A percentile compares a stretch with the other conserved stretches of the same genome.
phyloP scores from a whole-genome alignment of 2,329 filamentous ascomycete genomes.

The Plectosphaerella cucumerina region DNA sequence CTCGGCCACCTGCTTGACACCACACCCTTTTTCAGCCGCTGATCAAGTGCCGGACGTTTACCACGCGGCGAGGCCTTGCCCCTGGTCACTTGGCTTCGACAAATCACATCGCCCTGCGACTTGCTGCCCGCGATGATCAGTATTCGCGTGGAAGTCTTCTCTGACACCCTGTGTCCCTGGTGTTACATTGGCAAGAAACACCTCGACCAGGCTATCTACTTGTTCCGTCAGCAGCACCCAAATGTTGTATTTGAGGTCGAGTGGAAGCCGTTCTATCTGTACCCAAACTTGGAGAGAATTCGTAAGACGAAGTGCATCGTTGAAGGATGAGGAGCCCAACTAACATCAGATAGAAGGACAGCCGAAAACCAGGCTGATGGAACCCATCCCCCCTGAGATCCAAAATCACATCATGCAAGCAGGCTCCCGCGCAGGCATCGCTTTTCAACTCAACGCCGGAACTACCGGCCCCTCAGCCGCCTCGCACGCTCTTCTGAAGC shows the following conservation, averaged over 20 bases:
- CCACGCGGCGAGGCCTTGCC: too few relatives aligned
- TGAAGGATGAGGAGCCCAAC: too few relatives aligned
- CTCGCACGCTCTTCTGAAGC: conserved; percentile 43
- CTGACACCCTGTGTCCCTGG: conserved; percentile 48
- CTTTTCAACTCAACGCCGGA: conserved; percentile 18
- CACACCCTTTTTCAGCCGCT: too few relatives aligned
- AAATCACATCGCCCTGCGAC: too few relatives aligned
- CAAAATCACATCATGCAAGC: not conserved
- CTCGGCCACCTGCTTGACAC: too few relatives aligned
- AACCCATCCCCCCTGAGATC: conserved; percentile 16
- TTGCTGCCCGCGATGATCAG: conserved; percentile 8
- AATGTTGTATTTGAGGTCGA: conserved; percentile 39
- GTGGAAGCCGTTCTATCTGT: conserved; percentile 44
- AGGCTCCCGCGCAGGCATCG: conserved; percentile 31
- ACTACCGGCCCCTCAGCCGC: conserved; percentile 38
- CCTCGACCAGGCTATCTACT: conserved; percentile 39
- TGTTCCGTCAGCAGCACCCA: conserved; percentile 33
- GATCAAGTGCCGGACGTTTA: too few relatives aligned
- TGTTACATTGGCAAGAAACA: conserved; percentile 45
- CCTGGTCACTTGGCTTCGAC: not conserved
- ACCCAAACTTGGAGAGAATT: conserved; percentile 25
- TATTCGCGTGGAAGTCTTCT: conserved; percentile 42
- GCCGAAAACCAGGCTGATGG: not conserved
- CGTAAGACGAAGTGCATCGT: too few relatives aligned
- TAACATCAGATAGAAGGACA: not conserved